A percentile compares a stretch with the other conserved stretches of the same genome.
Conservation (phyloP, 768 basidiomycete genomes). For the button mushroom (Agaricus bisporus) region DNA sequence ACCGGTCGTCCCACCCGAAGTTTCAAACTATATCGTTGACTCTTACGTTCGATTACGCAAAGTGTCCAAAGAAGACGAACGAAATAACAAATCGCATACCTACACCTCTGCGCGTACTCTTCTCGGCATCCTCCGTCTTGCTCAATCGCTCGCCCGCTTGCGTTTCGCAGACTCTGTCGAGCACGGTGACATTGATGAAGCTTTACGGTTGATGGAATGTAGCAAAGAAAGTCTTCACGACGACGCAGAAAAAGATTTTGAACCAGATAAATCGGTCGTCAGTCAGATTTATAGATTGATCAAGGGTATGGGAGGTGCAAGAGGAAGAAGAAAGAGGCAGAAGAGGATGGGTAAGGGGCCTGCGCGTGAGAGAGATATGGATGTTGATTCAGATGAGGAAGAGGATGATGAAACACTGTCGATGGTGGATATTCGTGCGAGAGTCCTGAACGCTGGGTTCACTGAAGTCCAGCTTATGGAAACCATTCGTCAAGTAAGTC, state of each 20-base stretch:
- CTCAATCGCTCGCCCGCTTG: slow-evolving; percentile 91
- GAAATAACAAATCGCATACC: slow-evolving; percentile 80
- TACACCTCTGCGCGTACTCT: slow-evolving; percentile 97
- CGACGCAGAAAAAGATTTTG: slow-evolving; percentile 63
- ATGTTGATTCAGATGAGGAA: slow-evolving; percentile 63
- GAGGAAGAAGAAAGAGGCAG: slow-evolving; percentile 25
- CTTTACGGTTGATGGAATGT: slow-evolving; percentile 93
- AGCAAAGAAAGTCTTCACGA: slow-evolving; percentile 89
- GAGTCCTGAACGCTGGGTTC: slow-evolving; percentile 82
- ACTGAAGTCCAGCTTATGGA: slow-evolving; percentile 89
- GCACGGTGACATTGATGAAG: slow-evolving; percentile 90
- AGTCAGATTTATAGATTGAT: slow-evolving; percentile 89
- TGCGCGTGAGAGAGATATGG: slow-evolving; percentile 64
- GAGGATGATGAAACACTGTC: slow-evolving; percentile 68
- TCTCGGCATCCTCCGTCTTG: slow-evolving; percentile 87
- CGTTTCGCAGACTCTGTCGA: slow-evolving; percentile 79
- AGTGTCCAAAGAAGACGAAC: slow-evolving; percentile 84
- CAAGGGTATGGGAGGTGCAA: slow-evolving; percentile 68
- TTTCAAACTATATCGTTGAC: slow-evolving; percentile 91
- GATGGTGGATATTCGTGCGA: slow-evolving; percentile 82
- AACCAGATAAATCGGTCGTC: slow-evolving; percentile 70
- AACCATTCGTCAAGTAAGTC: slow-evolving; percentile 69
- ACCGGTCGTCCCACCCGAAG: slow-evolving; percentile 82
- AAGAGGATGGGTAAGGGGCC: slow-evolving; percentile 65
- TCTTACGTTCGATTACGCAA: slow-evolving; percentile 95